Base-by-base conservation (phyloP, 345 rosid genomes). In the Diplotaxis tenuifolia region DNA sequence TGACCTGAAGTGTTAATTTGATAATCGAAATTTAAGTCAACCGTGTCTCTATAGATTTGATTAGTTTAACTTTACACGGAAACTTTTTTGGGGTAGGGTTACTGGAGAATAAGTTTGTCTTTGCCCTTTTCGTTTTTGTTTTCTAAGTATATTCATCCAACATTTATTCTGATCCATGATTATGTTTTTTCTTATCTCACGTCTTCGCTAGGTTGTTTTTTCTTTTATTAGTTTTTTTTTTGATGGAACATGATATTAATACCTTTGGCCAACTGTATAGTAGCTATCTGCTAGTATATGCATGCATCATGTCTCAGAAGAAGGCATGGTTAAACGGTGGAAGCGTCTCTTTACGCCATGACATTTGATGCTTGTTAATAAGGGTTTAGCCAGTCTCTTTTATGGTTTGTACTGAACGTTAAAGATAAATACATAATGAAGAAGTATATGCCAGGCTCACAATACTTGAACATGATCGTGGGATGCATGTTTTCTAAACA, bases 41-140 rank as follows among this genome's bases (percentile, higher is more conserved):
- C 34, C 18, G 32, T 49, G 50, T 45, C 50, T 40, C 25, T 11
- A 7, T 71, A 21, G 25, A 62, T 71, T 71, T 32, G 25, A 62
- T 71, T 50, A 15, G 50, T 45, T 45, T 36, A 36, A 36, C 11
- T 36, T 71, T 62, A 62, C 53, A 12, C 38, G 53, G 34, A 50
- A 62, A 59, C 16, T 3, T 23, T 55, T 21, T 55, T 53, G 23
- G 58, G 58, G 27, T 21, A 15, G 11, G n/a, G 20, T 52, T 52
- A 52, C 57, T 52, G 19, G 11, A 50, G 23, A 20, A 52, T 19
- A 20, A 9, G 27, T 52, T 52, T 52, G 27, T 11, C 27, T 50
- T 21, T 53, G 28, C 58, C 28, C 28, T 53, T 21, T 19, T 4
- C 15, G 14, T 28, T 53, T 53, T 21, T 53, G 15, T 53, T 53